Evolutionary conservation across 176 grass and related monocot genomes (phyloP), one percentile per base, ranked within the genome.

Genomic region (Rhynchospora breviuscula): DNA sequence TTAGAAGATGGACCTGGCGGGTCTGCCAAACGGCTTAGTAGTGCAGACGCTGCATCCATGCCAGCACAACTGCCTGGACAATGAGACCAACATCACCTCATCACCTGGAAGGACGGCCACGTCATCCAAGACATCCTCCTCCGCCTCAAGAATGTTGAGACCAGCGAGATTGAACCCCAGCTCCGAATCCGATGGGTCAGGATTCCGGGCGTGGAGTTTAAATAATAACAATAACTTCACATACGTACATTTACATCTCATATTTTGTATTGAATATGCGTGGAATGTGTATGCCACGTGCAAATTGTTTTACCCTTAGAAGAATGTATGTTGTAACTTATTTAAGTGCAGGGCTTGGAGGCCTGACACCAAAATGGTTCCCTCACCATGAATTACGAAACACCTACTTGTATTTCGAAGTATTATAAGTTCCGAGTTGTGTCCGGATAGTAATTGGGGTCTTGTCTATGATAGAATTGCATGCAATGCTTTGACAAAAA

Each of bases 141-240:
- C 8, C 90, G 92, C 1, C 84, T 97, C 23, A 88, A 80, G 79
- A 94, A 97, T 35, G 94, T 97, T 0, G 94, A 97, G 89, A 94
- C 91, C 0, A 92, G 94, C 8, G 94, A 97, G 22, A 63, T 97
- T 2, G 87, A 94, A 45, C 18, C 94, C 11, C 92, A 97, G 75
- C 87, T 97, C 10, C 80, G 87, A n/a, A n/a, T n/a, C n/a, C n/a
- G n/a, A 6, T 97, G 94, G 94, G 83, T 92, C 13, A 86, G 15
- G 45, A 87, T 92, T 4, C 88, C 81, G 2, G 82, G 79, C 5
- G 0, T 78, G 22, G 73, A 78, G 51, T 13, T 78, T 56, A 33
- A 31, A 29, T 29, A 29, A 29, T 29, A 29, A 26, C 56, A 31
- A 57, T 52, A 52, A 40, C 2, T 40, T 2, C 35, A 40, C 29